Conservation (phyloP, 352 stramenopile species). For the Hyaloperonospora arabidopsidis region DNA sequence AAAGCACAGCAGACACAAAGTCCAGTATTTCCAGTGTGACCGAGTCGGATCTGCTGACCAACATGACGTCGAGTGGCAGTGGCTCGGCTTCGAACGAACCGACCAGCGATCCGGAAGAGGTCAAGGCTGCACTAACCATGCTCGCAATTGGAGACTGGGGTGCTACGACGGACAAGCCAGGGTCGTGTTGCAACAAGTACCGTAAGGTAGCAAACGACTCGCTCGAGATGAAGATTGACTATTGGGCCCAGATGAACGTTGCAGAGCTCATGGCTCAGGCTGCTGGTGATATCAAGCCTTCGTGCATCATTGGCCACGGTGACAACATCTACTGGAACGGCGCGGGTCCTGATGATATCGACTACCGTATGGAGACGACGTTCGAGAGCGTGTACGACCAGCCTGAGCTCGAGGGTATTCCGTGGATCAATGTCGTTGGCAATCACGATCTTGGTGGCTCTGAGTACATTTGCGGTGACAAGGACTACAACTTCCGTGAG, state of each 20-base stretch:
- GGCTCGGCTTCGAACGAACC: slow-evolving; percentile 34
- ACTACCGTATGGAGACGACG: slow-evolving; percentile 75
- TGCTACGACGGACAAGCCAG: slow-evolving; percentile 77
- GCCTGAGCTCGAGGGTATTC: slow-evolving; percentile 54
- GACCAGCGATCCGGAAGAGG: slow-evolving; percentile 49
- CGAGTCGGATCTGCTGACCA: slow-evolving; percentile 41
- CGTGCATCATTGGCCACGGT: slow-evolving; percentile 68
- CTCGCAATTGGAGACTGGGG: slow-evolving; percentile 84
- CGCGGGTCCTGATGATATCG: slow-evolving; percentile 62
- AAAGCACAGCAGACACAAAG: slow-evolving; percentile 2
- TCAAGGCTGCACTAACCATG: slow-evolving; percentile 58
- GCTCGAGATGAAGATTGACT: slow-evolving; percentile 83
- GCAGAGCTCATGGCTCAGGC: slow-evolving; percentile 69
- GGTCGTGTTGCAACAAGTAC: slow-evolving; percentile 87
- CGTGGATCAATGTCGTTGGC: slow-evolving; percentile 82
- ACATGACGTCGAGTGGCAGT: slow-evolving; percentile 23
- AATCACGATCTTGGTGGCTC: slow-evolving; percentile 86
- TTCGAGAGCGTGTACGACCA: slow-evolving; percentile 86
- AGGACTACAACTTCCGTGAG: slow-evolving; percentile 81
- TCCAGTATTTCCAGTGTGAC: slow-evolving; percentile 28
- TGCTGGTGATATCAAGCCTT: slow-evolving; percentile 57
- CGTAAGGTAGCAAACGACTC: slow-evolving; percentile 69
- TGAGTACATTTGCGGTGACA: slow-evolving; percentile 79
- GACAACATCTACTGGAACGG: slow-evolving; percentile 89
- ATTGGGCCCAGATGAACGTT: slow-evolving; percentile 81